Percentiles rank a stretch among this genome's conserved stretches.
Evolutionary conservation across 2,329 filamentous ascomycete genomes (phyloP).

Genomic region (Ascochyta clinopodiicola): DNA sequence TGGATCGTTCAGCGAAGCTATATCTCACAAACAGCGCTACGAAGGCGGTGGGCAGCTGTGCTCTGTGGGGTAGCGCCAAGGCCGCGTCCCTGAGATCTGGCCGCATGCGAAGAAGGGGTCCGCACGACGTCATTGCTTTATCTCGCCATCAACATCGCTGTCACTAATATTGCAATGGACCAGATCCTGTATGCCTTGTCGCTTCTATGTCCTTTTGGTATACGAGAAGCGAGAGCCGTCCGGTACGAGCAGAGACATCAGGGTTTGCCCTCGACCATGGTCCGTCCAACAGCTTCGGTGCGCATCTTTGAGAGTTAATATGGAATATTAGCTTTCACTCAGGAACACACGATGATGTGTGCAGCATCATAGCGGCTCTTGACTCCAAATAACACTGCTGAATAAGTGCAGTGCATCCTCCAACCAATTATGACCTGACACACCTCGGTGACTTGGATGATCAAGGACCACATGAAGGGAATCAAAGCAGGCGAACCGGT

Average conservation of each 20-base stretch:
- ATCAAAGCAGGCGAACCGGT: neutral
- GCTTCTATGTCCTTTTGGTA: neutral
- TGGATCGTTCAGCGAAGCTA: neutral
- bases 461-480: neutral
- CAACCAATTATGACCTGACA: neutral
- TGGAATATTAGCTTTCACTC: neutral
- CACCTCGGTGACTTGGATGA: neutral
- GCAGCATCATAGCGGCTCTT: neutral
- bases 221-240: neutral
- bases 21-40: neutral
- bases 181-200: neutral
- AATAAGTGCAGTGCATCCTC: neutral
- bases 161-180: neutral
- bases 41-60: conserved; percentile 16
- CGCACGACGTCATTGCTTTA: conserved; percentile 7
- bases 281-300: neutral
- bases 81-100: conserved; percentile 10
- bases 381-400: neutral
- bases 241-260: neutral
- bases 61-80: conserved; percentile 16
- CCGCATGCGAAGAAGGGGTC: conserved; percentile 8
- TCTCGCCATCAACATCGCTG: neutral
- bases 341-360: no score
- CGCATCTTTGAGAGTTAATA: neutral
- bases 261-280: no score